Base-by-base conservation (phyloP, 371 early-diverging fungal species). In the Phascolomyces articulosus region DNA sequence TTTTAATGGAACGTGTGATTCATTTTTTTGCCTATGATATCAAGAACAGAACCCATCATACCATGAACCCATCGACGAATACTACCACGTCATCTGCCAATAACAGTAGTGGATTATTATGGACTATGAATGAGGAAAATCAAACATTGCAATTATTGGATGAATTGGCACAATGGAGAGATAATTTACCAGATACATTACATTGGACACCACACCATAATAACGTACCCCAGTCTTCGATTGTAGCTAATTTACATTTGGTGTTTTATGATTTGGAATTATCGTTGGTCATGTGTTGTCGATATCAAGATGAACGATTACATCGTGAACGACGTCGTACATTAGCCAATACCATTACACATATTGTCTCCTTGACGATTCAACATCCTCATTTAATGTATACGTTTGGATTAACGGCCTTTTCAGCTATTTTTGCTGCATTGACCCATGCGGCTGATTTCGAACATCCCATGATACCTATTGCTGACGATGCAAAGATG, bases 341-440 rank as follows among this genome's bases (percentile, higher is more conserved):
- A 1, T 40, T 82, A 20, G 79, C 79, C 21, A 77, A 75, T 48
- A 72, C 79, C 18, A 77, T 82, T 9, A 79, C 82, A 4, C 74
- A 73, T 10, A 63, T 82, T 11, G 82, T 77, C 0, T 70, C 73
- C 1, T 54, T 74, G 6, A 78, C 77, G 1, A 73, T 81, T 0
- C 69, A 72, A 18, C 68, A 78, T 23, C 71, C 65, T 13, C 71
- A 57, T n/a, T 58, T 78, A 18, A 75, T 78, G 72, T 74, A 74
- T n/a, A 75, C 69, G 13, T 77, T 67, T 63, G 68, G 72, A 18
- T 51, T 77, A 7, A 73, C 75, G 10, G 70, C 77, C 8, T 77
- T 77, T 24, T 74, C 79, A 8, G 79, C 69, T 53, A 63, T 79
- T 18, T 77, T 82, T 70, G 82, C 82, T 18, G 77, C 82, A 3